Base-by-base conservation (phyloP, 1,139 yeast species). In the Saccharomycopsis crataegensis region DNA sequence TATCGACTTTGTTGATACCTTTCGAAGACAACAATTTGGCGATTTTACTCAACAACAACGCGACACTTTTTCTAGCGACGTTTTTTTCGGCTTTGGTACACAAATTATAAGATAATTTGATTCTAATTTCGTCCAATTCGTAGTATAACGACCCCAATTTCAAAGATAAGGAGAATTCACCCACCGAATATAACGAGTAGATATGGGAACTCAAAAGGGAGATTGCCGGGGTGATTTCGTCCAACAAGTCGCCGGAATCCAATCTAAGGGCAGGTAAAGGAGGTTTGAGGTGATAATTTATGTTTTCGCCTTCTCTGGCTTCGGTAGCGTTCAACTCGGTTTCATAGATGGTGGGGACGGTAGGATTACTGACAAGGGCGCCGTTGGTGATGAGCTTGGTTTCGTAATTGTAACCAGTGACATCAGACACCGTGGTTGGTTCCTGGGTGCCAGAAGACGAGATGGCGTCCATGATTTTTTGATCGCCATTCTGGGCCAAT, bases 101-200 rank as follows among this genome's bases (percentile, higher is more conserved):
- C 48, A 86, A 69, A 54, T 77, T 71, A 61, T 80, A 74, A 41
- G 73, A 67, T 59, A 88, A 72, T 62, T 79, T 79, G 59, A 84
- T 70, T 64, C 93, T 75, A 43, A 82, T 76, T 56, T 79, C 82
- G 62, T 84, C 83, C 60, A 89, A 74, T 52, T 81, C 80, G 54
- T 76, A 70, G 66, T 80, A 84, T 52, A 82, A 71, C 17, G 66
- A 67, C 1, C 75, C 68, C 60, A 85, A 72, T 60, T 79, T 81
- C 58, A 75, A 73, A 67, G 78, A 83, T 51, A 83, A 73, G 44
- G 77, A 71, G 58, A 82, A 83, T 62, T 84, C 88, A 48, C 87
- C 86, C 61, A 80, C 78, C 0, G 91, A 79, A 67, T 85, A 85
- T 62, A 84, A 74, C 1, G 88, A 81, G 68, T 78, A 85, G 50